Conservation (phyloP, 345 rosid species). For the Lagerstroemia speciosa region DNA sequence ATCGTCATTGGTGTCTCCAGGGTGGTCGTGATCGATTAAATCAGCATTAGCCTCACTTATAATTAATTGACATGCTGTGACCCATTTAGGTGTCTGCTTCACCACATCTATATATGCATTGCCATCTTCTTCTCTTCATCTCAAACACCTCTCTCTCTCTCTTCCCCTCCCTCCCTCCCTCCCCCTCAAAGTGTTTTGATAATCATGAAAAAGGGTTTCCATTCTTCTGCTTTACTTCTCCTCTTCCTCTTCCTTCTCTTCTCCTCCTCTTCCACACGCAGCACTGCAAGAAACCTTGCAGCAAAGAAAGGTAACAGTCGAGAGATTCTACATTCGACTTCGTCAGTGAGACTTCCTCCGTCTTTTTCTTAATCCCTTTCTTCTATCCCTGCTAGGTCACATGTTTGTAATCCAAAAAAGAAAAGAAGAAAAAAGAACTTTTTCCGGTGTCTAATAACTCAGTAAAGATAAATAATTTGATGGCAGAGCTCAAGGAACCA, state of each 20-base stretch:
- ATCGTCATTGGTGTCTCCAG: not conserved
- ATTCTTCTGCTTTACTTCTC: not conserved
- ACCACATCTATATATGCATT: not conserved
- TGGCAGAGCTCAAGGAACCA: not conserved
- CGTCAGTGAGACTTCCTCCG: too few species aligned
- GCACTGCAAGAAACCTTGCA: not conserved
- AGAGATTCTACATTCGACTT: too few species aligned
- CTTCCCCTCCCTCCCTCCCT: not conserved
- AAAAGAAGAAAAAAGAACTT: too few species aligned
- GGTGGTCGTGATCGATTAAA: not conserved
- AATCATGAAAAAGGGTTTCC: constrained; percentile 4
- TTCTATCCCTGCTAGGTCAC: too few species aligned
- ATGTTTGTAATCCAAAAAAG: too few species aligned
- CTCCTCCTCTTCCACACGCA: constrained; percentile 2
- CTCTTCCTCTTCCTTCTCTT: constrained; percentile 6
- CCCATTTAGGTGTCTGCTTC: too few species aligned
- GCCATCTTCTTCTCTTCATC: not conserved
- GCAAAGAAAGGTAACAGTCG: constrained; percentile 6
- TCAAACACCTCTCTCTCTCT: not conserved
- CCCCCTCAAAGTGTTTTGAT: not conserved
- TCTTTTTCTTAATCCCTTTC: too few species aligned
- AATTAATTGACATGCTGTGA: not conserved
- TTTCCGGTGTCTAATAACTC: too few species aligned
- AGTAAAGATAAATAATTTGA: not conserved
- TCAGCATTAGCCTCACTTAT: not conserved